These are phyloP conservation scores for Oryza nivara DNA, from an alignment of 176 grass and related monocot genomes.

Conservation along the genomic window DNA sequence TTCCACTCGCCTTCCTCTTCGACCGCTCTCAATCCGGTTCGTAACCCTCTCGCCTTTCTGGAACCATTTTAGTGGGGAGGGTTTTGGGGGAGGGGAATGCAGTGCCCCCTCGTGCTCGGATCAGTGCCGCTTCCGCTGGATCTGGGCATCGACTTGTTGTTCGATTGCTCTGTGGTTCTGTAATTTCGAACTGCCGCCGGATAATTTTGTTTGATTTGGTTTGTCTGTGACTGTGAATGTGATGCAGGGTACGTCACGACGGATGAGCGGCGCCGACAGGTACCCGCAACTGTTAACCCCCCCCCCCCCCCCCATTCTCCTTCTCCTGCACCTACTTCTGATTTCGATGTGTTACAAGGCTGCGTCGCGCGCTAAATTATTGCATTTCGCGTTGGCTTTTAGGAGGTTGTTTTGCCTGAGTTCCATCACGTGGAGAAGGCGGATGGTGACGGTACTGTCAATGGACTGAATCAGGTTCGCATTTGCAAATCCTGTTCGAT, in stretches of 20 bases:
- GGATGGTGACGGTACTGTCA: neutral
- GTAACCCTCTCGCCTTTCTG: neutral
- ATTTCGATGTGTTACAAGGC: conserved; percentile 21
- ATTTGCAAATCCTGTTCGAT: conserved; percentile 5
- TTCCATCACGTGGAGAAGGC: conserved; percentile 34
- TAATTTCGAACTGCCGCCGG: neutral
- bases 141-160: conserved; percentile 17
- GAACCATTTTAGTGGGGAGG: neutral
- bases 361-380: neutral
- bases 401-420: conserved; percentile 46
- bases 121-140: conserved; percentile 28
- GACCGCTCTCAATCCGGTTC: conserved; percentile 67
- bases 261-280: conserved; percentile 67
- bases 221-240: neutral
- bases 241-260: conserved; percentile 72
- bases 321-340: neutral
- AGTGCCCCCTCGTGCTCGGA: conserved; percentile 10
- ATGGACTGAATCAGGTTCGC: conserved; percentile 24
- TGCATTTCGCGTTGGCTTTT: conserved; percentile 19
- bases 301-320: neutral
- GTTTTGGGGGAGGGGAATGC: conserved; percentile 12
- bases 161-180: neutral
- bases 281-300: neutral
- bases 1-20: conserved; percentile 83
- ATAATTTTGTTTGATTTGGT: neutral